Evolutionary conservation across 768 basidiomycete genomes (phyloP).

Genomic region (Boletus vermiculosoides): DNA sequence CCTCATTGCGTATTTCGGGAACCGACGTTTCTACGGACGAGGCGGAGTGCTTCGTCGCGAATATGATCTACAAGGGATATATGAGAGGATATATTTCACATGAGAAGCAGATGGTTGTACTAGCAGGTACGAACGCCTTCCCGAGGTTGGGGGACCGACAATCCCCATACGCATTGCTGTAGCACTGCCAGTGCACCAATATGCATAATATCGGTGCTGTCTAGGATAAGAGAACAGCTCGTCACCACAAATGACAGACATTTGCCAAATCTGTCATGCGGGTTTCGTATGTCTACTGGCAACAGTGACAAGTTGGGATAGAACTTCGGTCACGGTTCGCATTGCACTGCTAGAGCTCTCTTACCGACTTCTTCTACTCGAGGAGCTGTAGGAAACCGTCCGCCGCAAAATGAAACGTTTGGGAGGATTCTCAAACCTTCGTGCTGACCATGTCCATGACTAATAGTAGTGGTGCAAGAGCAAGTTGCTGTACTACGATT

Average conservation of each 20-base stretch:
- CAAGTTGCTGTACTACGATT: neutral
- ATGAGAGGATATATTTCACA: slow-evolving; percentile 97
- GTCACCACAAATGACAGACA: neutral
- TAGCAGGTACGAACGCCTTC: slow-evolving; percentile 78
- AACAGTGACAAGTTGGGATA: no score
- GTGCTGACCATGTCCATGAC: no score
- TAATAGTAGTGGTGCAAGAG: neutral
- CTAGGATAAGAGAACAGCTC: neutral
- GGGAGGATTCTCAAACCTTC: neutral
- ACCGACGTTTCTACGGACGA: slow-evolving; percentile 72
- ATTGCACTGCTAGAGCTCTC: neutral
- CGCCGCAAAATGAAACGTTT: no score
- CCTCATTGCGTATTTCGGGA: slow-evolving; percentile 69
- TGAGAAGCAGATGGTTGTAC: slow-evolving; percentile 90
- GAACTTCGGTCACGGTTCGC: neutral
- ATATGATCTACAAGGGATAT: slow-evolving; percentile 92
- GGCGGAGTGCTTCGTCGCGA: slow-evolving; percentile 91
- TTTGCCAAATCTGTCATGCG: neutral
- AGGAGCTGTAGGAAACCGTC: no score
- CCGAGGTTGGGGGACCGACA: slow-evolving; percentile 67
- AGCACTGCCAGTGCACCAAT: neutral
- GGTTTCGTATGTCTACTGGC: neutral
- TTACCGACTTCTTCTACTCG: no score
- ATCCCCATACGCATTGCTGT: slow-evolving; percentile 43
- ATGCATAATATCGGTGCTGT: neutral